Evolutionary conservation across 2,329 filamentous ascomycete species (phyloP).

Genomic region (Bipolaris oryzae): DNA sequence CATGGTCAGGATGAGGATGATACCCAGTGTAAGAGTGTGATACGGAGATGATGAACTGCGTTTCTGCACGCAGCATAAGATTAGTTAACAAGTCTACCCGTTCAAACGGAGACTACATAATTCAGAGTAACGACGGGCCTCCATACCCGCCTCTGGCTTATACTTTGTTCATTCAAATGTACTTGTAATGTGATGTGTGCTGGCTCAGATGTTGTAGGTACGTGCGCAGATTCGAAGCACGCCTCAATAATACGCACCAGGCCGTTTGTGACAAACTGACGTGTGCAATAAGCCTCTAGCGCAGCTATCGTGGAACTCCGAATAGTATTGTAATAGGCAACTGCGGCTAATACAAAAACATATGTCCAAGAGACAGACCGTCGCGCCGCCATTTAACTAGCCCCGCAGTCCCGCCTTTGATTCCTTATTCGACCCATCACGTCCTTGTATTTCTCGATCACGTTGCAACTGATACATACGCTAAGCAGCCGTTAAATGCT

Average conservation of each 20-base stretch:
- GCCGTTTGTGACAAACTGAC: conserved; percentile 13
- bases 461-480: too few species aligned
- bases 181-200: neutral
- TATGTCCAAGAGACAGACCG: too few species aligned
- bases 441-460: too few species aligned
- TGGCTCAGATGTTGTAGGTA: conserved; percentile 1
- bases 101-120: conserved; percentile 25
- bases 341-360: too few species aligned
- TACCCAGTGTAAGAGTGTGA: conserved; percentile 39
- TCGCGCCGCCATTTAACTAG: too few species aligned
- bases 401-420: too few species aligned
- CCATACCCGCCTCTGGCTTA: conserved; percentile 16
- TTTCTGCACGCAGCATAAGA: conserved; percentile 26
- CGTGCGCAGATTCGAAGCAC: neutral
- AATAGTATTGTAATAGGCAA: too few species aligned
- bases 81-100: conserved; percentile 28
- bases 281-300: neutral
- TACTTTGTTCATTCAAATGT: neutral
- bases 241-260: neutral
- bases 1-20: conserved; percentile 42
- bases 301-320: too few species aligned
- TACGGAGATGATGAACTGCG: conserved; percentile 21
- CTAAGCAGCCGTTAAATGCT: too few species aligned
- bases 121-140: conserved; percentile 22
- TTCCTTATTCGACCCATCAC: too few species aligned